These are phyloP conservation scores for Colletotrichum echinochloae DNA, from an alignment of 2,329 filamentous ascomycete genomes.

Conservation along the genomic window DNA sequence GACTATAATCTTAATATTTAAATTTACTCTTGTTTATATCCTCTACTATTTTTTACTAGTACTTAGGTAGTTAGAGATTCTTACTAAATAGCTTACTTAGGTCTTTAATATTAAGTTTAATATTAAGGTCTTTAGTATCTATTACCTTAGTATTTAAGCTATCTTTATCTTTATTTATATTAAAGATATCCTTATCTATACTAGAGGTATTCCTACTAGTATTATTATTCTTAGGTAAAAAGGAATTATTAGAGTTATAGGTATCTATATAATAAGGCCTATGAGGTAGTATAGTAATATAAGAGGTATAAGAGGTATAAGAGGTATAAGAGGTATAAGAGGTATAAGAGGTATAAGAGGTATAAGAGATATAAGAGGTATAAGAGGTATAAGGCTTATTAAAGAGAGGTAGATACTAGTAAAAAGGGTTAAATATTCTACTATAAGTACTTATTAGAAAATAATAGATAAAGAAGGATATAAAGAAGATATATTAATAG, in stretches of 20 bases:
- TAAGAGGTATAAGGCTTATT: too few relatives aligned
- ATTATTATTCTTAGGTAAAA: not conserved
- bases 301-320: too few relatives aligned
- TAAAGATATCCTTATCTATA: not conserved
- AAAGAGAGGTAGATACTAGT: too few relatives aligned
- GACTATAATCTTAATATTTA: constrained; percentile 2
- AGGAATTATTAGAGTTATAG: not conserved
- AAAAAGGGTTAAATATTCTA: too few relatives aligned
- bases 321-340: too few relatives aligned
- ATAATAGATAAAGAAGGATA: too few relatives aligned
- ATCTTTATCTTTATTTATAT: not conserved
- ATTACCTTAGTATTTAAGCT: not conserved
- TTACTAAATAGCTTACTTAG: constrained; percentile 39
- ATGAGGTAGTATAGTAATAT: too few relatives aligned
- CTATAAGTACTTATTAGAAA: too few relatives aligned
- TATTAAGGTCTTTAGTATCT: not conserved
- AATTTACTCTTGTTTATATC: not conserved
- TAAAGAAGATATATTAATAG: too few relatives aligned
- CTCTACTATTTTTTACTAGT: constrained; percentile 30
- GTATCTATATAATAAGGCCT: not conserved
- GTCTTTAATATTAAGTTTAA: constrained; percentile 28
- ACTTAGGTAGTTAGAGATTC: constrained; percentile 41
- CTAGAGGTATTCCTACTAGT: not conserved
- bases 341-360: too few relatives aligned
- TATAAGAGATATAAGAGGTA: too few relatives aligned